Evolutionary conservation across 495 filamentous ascomycete species (phyloP).

Genomic region (Penicillium psychrofluorescens): DNA sequence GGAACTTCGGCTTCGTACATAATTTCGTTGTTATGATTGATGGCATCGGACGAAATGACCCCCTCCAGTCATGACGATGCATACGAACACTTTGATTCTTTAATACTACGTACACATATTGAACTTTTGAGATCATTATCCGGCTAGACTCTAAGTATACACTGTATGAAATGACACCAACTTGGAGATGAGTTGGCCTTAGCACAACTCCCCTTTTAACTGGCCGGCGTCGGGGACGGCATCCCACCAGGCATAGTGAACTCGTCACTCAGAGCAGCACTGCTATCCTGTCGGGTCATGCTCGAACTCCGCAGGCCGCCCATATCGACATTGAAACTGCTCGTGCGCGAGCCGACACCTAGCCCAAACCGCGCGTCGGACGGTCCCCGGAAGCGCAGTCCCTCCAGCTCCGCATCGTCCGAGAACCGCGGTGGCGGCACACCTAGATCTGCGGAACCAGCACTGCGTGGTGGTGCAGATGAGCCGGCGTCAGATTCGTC

Average conservation of each 20-base stretch:
- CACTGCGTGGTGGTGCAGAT: conserved; percentile 28
- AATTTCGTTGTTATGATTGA: no score
- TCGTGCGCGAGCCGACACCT: conserved; percentile 28
- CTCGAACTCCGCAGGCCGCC: conserved; percentile 28
- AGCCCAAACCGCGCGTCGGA: conserved; percentile 24
- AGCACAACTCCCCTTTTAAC: neutral
- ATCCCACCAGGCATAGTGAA: conserved; percentile 29
- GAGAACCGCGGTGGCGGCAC: conserved; percentile 13
- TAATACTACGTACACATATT: no score
- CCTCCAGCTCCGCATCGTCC: conserved; percentile 22
- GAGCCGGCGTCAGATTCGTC: conserved; percentile 39
- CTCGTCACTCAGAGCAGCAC: conserved; percentile 21
- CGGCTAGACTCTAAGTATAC: no score
- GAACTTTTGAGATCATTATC: no score
- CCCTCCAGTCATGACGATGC: no score
- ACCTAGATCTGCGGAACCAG: conserved; percentile 22
- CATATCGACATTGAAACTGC: conserved; percentile 33
- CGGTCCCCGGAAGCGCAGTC: conserved; percentile 29
- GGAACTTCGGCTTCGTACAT: neutral
- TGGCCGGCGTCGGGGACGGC: conserved; percentile 15
- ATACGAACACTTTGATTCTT: no score
- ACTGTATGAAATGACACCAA: no score
- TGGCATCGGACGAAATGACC: no score
- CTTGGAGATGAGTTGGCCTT: no score
- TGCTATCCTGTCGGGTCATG: conserved; percentile 28